Conservation (phyloP, 2,329 filamentous ascomycete species). For the Arthrobotrys sphaeroides region DNA sequence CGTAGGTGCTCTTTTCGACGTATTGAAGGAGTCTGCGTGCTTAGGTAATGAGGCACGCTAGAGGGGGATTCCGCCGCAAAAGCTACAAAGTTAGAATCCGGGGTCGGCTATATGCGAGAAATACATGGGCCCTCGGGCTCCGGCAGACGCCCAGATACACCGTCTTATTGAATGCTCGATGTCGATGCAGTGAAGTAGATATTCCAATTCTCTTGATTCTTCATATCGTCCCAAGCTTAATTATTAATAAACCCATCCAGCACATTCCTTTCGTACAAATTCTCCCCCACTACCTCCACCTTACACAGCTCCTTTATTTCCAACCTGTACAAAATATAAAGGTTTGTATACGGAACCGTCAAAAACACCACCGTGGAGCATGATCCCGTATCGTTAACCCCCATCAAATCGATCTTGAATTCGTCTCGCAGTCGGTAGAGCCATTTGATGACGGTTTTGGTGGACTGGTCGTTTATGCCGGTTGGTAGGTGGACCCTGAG, state of each 20-base stretch:
- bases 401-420: not conserved
- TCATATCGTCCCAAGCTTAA: too few species aligned
- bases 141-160: not conserved
- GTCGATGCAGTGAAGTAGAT: too few species aligned
- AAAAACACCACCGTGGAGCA: not conserved
- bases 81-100: not conserved
- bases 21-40: not conserved
- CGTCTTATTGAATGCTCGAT: not conserved
- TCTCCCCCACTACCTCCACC: not conserved
- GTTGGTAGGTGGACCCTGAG: not conserved
- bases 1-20: not conserved
- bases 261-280: not conserved
- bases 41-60: not conserved
- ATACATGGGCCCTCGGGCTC: too few species aligned
- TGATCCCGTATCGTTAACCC: not conserved
- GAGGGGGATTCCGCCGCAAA: not conserved
- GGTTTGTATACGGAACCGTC: not conserved
- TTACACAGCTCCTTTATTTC: not conserved
- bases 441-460: not conserved
- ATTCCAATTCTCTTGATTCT: too few species aligned
- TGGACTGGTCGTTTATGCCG: not conserved
- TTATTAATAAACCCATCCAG: not conserved
- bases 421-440: not conserved
- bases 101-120: conserved; percentile 12
- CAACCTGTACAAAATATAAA: not conserved